Percentiles rank a stretch among this genome's conserved stretches.
Conservation (phyloP, 1,139 yeast species). For the Geotrichum phurueaensis region DNA sequence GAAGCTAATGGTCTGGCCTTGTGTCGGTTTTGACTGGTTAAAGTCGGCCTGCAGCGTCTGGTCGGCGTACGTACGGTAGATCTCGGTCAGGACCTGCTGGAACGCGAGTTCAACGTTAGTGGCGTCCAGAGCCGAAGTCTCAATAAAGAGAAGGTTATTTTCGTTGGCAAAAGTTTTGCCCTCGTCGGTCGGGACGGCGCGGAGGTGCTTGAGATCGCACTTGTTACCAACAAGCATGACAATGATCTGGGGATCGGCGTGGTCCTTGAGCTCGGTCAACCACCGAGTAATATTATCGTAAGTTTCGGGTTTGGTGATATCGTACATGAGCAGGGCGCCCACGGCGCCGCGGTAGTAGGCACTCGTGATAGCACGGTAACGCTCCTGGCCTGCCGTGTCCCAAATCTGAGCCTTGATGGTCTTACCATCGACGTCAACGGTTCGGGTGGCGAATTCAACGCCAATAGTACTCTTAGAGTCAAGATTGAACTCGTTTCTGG, state of each 20-base stretch:
- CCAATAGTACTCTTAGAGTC: constrained; percentile 96
- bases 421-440: constrained; percentile 90
- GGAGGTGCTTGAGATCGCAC: constrained; percentile 87
- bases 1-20: constrained; percentile 86
- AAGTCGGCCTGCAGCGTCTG: constrained; percentile 40
- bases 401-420: constrained; percentile 96
- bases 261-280: constrained; percentile 92
- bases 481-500: constrained; percentile 90
- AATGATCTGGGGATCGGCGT: constrained; percentile 94
- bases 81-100: constrained; percentile 84
- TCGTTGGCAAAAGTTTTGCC: constrained; percentile 93
- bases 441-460: constrained; percentile 95
- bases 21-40: constrained; percentile 47
- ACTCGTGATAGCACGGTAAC: constrained; percentile 94
- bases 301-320: constrained; percentile 85
- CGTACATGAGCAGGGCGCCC: constrained; percentile 93
- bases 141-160: constrained; percentile 85
- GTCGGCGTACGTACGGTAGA: constrained; percentile 68
- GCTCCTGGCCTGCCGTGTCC: constrained; percentile 99
- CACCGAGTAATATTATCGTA: constrained; percentile 93
- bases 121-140: constrained; percentile 93
- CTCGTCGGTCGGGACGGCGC: constrained; percentile 97
- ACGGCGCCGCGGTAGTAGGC: constrained; percentile 98
- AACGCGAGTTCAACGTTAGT: constrained; percentile 94
- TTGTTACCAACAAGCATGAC: constrained; percentile 96